These are phyloP conservation scores for Scedosporium dehoogii DNA, from an alignment of 2,329 filamentous ascomycete genomes.

Conservation along the genomic window DNA sequence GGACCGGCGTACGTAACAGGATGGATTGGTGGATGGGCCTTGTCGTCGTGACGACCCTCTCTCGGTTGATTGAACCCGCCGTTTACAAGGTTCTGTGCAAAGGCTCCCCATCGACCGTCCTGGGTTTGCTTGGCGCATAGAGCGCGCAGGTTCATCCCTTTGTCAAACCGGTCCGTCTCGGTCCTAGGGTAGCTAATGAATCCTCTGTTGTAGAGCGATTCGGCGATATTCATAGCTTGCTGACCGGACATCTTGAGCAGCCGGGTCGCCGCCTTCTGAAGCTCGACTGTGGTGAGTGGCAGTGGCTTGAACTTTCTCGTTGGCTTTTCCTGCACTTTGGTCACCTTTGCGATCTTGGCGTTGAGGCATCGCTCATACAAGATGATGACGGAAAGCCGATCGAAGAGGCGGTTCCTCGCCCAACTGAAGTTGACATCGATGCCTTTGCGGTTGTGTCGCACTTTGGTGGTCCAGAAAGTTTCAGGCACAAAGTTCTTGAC, in stretches of 20 bases:
- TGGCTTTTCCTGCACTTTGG: constrained; percentile 79
- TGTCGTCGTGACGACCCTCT: constrained; percentile 81
- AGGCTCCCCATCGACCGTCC: constrained; percentile 67
- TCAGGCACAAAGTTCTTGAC: constrained; percentile 93
- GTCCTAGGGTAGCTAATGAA: constrained; percentile 98
- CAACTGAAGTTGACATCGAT: constrained; percentile 79
- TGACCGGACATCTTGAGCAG: constrained; percentile 88
- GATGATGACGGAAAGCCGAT: constrained; percentile 69
- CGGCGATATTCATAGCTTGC: constrained; percentile 79
- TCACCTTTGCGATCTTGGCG: constrained; percentile 69
- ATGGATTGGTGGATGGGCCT: constrained; percentile 94
- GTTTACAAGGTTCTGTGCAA: constrained; percentile 64
- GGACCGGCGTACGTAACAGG: constrained; percentile 77
- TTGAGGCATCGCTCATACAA: constrained; percentile 77
- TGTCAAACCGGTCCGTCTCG: constrained; percentile 92
- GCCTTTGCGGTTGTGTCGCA: constrained; percentile 66
- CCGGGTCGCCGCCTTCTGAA: constrained; percentile 89
- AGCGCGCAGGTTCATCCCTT: constrained; percentile 70
- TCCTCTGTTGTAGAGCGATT: constrained; percentile 81
- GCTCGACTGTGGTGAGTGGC: constrained; percentile 86
- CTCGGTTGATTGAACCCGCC: constrained; percentile 75
- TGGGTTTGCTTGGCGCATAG: constrained; percentile 77
- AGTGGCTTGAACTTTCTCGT: constrained; percentile 91
- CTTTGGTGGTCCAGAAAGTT: constrained; percentile 83
- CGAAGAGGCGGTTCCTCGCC: constrained; percentile 75